A percentile compares a stretch with the other conserved stretches of the same genome.
Evolutionary conservation across 106 monocot species (phyloP).

Genomic region (Allium sativum): DNA sequence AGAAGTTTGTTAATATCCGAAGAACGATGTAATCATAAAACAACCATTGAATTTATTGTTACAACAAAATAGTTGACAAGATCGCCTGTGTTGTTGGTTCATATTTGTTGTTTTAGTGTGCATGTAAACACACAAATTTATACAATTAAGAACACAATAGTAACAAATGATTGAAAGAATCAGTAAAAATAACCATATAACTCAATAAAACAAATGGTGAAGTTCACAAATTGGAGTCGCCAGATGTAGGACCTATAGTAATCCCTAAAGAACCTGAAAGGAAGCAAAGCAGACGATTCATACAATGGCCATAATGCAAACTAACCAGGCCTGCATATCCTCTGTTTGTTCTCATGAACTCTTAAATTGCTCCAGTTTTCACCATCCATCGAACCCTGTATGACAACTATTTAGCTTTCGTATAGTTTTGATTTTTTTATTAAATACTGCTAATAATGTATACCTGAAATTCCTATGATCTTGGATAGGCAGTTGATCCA

Average conservation of each 20-base stretch:
- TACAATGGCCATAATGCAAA: conserved; percentile 73
- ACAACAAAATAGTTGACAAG: no score
- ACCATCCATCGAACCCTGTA: conserved; percentile 76
- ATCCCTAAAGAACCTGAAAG: conserved; percentile 77
- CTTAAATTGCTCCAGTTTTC: conserved; percentile 63
- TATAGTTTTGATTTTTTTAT: no score
- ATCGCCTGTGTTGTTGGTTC: no score
- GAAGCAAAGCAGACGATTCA: conserved; percentile 56
- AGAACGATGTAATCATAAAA: no score
- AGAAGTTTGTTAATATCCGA: no score
- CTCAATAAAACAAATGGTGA: conserved; percentile 91
- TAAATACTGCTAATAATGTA: neutral
- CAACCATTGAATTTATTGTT: no score
- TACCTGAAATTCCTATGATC: conserved; percentile 89
- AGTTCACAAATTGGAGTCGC: conserved; percentile 42
- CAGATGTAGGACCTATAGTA: conserved; percentile 38
- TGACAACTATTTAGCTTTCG: no score
- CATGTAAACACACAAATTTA: no score
- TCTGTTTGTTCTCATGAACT: conserved; percentile 68
- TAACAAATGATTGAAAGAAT: neutral
- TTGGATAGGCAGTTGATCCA: conserved; percentile 55
- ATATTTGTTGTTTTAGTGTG: no score
- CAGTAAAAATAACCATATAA: conserved; percentile 77
- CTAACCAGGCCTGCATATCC: conserved; percentile 62
- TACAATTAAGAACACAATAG: no score